A percentile compares a stretch with the other conserved stretches of the same genome.
phyloP scores from a whole-genome alignment of 371 early-diverging fungal species.

The Saksenaea vasiformis region DNA sequence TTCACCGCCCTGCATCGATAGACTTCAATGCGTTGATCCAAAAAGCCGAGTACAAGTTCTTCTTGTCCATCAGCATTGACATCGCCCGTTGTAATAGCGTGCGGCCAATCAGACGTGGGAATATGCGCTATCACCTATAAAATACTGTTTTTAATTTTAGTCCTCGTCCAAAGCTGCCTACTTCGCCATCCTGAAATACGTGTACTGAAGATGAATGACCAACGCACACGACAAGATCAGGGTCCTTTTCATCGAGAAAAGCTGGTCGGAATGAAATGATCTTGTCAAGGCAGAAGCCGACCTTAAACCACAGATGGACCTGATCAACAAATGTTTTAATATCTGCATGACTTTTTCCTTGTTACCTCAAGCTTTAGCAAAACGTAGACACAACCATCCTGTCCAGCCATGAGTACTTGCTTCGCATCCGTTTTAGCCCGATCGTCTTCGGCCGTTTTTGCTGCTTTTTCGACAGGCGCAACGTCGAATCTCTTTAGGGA shows the following conservation, averaged over 20 bases:
- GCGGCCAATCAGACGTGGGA: constrained; percentile 43
- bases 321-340: constrained; percentile 4
- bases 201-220: constrained; percentile 41
- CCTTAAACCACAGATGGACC: constrained; percentile 39
- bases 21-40: constrained; percentile 46
- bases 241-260: constrained; percentile 22
- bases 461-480: background rate
- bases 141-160: background rate
- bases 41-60: constrained; percentile 42
- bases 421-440: constrained; percentile 7
- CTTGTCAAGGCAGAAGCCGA: constrained; percentile 33
- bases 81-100: constrained; percentile 45
- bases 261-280: constrained; percentile 36
- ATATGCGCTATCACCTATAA: constrained; percentile 32
- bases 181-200: constrained; percentile 41
- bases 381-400: constrained; percentile 49
- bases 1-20: constrained; percentile 23
- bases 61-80: constrained; percentile 50
- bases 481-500: constrained; percentile 5
- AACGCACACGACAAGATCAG: constrained; percentile 47
- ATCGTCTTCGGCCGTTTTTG: background rate
- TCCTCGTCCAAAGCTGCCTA: constrained; percentile 8
- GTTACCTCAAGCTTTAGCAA: constrained; percentile 46
- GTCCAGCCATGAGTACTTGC: constrained; percentile 46
- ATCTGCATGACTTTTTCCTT: background rate